Base-by-base conservation (phyloP, 2,329 filamentous ascomycete genomes). In the Ascocoryne sarcoides region DNA sequence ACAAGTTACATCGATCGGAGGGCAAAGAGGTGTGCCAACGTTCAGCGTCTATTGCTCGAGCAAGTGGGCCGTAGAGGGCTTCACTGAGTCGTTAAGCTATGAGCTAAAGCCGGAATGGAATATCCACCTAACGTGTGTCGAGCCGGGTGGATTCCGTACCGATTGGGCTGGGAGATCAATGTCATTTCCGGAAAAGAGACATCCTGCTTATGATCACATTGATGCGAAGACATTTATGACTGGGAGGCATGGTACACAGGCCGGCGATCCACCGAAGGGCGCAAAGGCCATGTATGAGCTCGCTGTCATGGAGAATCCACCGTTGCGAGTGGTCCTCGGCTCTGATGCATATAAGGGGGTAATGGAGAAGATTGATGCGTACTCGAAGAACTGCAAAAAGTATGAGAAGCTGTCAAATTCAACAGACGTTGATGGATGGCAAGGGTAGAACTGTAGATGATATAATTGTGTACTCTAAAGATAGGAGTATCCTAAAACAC, bases 281-380 rank as follows among this genome's bases (percentile, higher is more conserved):
- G 69, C 67, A 1, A 58, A 64, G 16, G 64, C 64, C 0, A 73
- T 75, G 60, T 73, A 75, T 48, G 68, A 77, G 38, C 51, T 78
- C 12, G 72, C 70, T 1, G 62, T 66, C 28, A 66, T 71, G 63
- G 51, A 69, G 10, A 65, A 73, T 10, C 70, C 68, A 2, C 74
- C 73, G 3, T 49, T 77, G 5, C 60, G 73, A 20, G 64, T 71
- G 10, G 63, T 72, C 0, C 60, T 78, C 9, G 73, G 73, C 0
- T 70, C 62, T 0, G 73, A 77, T 56, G 69, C 70, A 0, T 76
- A 69, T 53, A 50, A 53, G 1, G 59, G 47, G 4, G 65, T 78
- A 16, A 68, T 62, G 47, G 51, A 57, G 0, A 76, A 76, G 59
- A 61, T 75, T 16, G 65, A 75, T 32, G 56, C 59, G 10, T 71